Base-by-base conservation (phyloP, 352 stramenopile species). In the Thraustochytrium striatum region DNA sequence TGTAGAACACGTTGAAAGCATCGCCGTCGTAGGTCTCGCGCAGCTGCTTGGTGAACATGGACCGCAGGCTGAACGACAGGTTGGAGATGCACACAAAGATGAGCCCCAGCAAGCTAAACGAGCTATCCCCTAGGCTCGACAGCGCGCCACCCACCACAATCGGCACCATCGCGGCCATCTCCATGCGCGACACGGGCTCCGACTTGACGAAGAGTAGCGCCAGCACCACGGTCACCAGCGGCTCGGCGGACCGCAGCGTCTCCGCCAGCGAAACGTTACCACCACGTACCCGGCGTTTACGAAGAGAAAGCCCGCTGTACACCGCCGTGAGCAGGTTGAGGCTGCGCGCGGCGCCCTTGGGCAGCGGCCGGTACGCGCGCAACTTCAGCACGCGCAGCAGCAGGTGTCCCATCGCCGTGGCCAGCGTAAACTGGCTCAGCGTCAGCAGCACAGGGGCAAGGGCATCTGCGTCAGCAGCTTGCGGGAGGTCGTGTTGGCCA, bases 191-290 rank as follows among this genome's bases (percentile, higher is more conserved):
- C 25, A 80, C 58, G 7, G 55, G 55, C 58, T 69, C 70, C 16
- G 38, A 41, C 47, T 69, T 72, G 35, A 80, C 25, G 21, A 72
- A 79, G 41, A 80, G 79, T 25, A 72, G n/a, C 41, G 70, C 70
- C 3, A 80, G 70, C 11, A 80, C 39, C 55, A 80, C 70, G 7
- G 70, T 72, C 55, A 80, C 58, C 21, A 80, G 58, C 55, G 70
- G 70, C 47, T 80, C 70, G 13, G 70, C 58, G 11, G 70, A 80
- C 7, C 70, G 55, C 36, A 80, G 38, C 32, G 70, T 80, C 36
- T 80, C 70, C 16, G 70, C 70, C 28, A 80, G 50, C 38, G 70
- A 80, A 3, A 80, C 70, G 33, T 80, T 80, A 80, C 70, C 52
- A 80, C 38, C 1, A 80, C 55, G 28, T 80, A 80, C 1, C 70